Conservation (phyloP, 331 rosid genomes). For the Spiraea crenata region DNA sequence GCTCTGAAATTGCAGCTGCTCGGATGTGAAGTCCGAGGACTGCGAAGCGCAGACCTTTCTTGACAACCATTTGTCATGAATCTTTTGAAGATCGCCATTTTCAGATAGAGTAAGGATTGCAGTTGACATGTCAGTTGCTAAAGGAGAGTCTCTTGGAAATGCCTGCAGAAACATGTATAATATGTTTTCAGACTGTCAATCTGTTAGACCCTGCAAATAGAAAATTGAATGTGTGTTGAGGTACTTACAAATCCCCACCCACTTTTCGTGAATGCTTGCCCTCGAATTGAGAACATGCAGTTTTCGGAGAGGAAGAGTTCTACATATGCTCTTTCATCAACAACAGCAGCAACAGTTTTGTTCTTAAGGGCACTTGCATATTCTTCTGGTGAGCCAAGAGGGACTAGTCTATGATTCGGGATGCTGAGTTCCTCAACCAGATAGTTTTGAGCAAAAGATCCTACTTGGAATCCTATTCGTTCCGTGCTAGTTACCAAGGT, state of each 20-base stretch:
- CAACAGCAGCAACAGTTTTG: constrained; percentile 45
- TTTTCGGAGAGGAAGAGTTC: constrained; percentile 53
- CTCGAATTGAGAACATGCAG: constrained; percentile 39
- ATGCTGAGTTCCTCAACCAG: constrained; percentile 39
- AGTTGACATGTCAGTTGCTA: constrained; percentile 66
- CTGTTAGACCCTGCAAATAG: too few relatives aligned
- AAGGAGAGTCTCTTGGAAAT: constrained; percentile 66
- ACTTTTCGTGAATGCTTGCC: constrained; percentile 47
- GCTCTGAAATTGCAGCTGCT: constrained; percentile 54
- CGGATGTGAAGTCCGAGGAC: constrained; percentile 18
- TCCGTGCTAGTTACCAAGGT: constrained; percentile 37
- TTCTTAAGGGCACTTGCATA: constrained; percentile 43
- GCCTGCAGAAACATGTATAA: constrained; percentile 37
- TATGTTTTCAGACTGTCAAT: not conserved
- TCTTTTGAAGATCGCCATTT: constrained; percentile 54
- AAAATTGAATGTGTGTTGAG: not conserved
- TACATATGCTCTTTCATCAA: constrained; percentile 44
- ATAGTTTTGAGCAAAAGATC: constrained; percentile 49
- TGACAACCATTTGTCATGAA: constrained; percentile 62
- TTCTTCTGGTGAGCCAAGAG: constrained; percentile 55
- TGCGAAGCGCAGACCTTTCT: constrained; percentile 35
- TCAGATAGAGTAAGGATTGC: constrained; percentile 66
- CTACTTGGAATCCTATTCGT: constrained; percentile 52
- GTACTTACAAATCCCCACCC: constrained; percentile 63
- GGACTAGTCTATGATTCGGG: constrained; percentile 41